Base-by-base conservation (phyloP, 306 rosid species). In the Casuarina glauca region DNA sequence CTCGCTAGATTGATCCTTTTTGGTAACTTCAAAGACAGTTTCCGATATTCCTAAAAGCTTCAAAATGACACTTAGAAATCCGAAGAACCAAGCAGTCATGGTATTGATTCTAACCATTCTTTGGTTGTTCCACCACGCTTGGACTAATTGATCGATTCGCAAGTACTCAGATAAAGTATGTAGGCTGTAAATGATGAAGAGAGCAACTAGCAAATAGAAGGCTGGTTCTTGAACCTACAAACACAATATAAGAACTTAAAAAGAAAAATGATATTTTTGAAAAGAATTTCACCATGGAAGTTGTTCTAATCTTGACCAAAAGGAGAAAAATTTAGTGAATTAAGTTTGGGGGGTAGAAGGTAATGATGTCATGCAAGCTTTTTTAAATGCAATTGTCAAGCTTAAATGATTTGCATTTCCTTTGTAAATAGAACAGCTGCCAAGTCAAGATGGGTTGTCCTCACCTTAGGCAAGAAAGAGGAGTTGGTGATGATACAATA, bases 391-490 rank as follows among this genome's bases (percentile, higher is more conserved):
- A 26, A 26, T 26, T 26, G 32, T 26, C 32, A 26, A 2, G 13
- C 13, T 49, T 19, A 9, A 55, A 7, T 19, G 2, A 52, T 52
- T 52, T 3, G 4, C 4, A 52, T 15, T 2, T 3, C 3, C 19
- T 17, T 55, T 19, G 10, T 0, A 15, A 5, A 19, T 8, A 19
- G 4, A n/a, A 44, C 32, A n/a, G 12, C 32, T 8, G 38, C 32
- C 32, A 50, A 66, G 36, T n/a, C 26, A 9, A 44, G 36, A 16
- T 42, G 6, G 44, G 39, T 58, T 44, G 48, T 4, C 32, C 82
- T 85, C 6, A 87, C 97, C 97, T 82, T 74, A 55, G 93, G 98
- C 26, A 92, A 73, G 81, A 94, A 84, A 57, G 55, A 81, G 35
- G 91, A 76, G 89, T 92, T 80, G 77, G 87, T 69, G 44, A 90